phyloP scores from a whole-genome alignment of 2,329 filamentous ascomycete species.

The Penicillium decumbens region DNA sequence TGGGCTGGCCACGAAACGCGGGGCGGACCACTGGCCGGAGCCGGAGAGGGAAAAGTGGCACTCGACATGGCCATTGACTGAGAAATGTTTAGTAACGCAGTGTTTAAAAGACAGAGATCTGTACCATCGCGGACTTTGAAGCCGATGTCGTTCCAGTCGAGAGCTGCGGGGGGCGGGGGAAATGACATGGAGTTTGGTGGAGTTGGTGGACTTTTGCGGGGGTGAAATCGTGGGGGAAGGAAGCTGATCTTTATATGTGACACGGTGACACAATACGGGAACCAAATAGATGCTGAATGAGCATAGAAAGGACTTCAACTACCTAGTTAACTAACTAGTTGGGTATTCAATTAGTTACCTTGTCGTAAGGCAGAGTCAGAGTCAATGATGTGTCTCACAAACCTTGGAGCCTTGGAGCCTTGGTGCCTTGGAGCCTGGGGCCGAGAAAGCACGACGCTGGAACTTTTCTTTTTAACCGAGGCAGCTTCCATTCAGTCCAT shows the following conservation, averaged over 20 bases:
- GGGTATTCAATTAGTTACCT: too few species aligned
- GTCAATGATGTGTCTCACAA: background rate
- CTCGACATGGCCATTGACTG: slow-evolving; percentile 89
- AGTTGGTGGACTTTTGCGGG: background rate
- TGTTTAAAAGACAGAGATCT: slow-evolving; percentile 15
- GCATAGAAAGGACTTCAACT: background rate
- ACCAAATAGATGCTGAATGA: background rate
- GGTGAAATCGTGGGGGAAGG: background rate
- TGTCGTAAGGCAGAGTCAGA: too few species aligned
- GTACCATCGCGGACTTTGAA: slow-evolving; percentile 87
- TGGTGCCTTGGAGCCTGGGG: too few species aligned
- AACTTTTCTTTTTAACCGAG: too few species aligned
- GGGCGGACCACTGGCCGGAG: slow-evolving; percentile 68
- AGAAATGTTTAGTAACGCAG: background rate
- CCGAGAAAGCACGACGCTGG: too few species aligned
- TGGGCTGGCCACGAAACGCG: slow-evolving; percentile 74
- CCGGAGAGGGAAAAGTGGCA: slow-evolving; percentile 72
- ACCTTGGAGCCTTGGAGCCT: background rate
- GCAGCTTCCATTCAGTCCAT: too few species aligned
- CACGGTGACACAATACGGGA: too few species aligned
- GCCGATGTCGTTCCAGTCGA: slow-evolving; percentile 86
- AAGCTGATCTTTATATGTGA: background rate
- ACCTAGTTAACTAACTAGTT: too few species aligned
- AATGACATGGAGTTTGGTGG: slow-evolving; percentile 15
- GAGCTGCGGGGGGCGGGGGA: slow-evolving; percentile 25